phyloP scores from a whole-genome alignment of 2,329 filamentous ascomycete genomes.

The Stemphylium beticola region DNA sequence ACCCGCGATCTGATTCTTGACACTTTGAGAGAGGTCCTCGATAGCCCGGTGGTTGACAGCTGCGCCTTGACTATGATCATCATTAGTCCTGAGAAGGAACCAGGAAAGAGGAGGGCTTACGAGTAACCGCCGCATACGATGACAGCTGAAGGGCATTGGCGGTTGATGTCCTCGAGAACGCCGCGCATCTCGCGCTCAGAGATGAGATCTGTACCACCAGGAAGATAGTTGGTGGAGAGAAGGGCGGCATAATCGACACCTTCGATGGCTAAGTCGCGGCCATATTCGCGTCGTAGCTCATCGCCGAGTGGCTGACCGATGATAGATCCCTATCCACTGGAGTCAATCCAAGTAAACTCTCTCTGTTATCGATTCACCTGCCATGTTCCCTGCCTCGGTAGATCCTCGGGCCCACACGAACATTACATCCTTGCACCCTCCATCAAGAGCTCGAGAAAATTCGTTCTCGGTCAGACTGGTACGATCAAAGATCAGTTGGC shows the following conservation, averaged over 20 bases:
- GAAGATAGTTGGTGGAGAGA: constrained; percentile 5
- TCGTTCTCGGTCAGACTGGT: constrained; percentile 2
- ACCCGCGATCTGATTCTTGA: constrained; percentile 4
- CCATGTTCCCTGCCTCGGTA: constrained; percentile 6
- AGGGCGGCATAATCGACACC: constrained; percentile 6
- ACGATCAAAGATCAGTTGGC: constrained; percentile 1
- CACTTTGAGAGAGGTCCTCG: background rate
- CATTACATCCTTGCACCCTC: constrained; percentile 2
- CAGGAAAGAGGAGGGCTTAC: background rate
- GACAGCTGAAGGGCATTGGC: background rate
- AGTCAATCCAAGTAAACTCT: background rate
- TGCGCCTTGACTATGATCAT: background rate
- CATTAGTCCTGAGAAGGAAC: background rate
- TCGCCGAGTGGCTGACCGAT: constrained; percentile 6
- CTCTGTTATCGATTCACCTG: background rate
- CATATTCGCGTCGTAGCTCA: constrained; percentile 6
- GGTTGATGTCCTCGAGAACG: background rate
- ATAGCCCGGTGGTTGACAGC: constrained; percentile 6
- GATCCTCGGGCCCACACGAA: constrained; percentile 9
- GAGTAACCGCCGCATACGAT: constrained; percentile 6
- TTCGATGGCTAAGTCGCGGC: constrained; percentile 1
- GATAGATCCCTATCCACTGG: background rate
- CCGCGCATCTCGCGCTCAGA: constrained; percentile 4
- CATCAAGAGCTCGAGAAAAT: background rate
- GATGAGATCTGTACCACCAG: constrained; percentile 3